A percentile compares a stretch with the other conserved stretches of the same genome.
phyloP scores from a whole-genome alignment of 139 green algal genomes.

The Chlorella vulgaris region DNA sequence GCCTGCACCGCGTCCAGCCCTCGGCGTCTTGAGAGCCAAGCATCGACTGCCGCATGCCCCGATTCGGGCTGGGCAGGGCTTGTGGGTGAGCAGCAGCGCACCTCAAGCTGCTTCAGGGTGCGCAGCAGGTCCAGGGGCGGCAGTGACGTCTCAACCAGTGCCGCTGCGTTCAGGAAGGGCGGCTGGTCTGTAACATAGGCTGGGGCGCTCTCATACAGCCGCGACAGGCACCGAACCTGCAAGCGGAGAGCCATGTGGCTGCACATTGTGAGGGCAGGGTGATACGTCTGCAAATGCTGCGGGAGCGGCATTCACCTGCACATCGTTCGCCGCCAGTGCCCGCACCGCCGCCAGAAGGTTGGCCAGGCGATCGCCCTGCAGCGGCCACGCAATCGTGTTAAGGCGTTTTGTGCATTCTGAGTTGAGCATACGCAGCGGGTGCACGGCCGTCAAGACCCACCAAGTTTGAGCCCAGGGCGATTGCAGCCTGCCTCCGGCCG shows the following conservation, averaged over 20 bases:
- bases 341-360: constrained; percentile 37
- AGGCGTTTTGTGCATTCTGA: no score
- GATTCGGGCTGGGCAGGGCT: no score
- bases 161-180: constrained; percentile 87
- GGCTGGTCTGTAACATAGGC: constrained; percentile 87
- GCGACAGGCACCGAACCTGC: constrained; percentile 69
- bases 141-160: constrained; percentile 70
- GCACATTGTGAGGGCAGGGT: not conserved
- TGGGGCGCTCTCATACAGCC: constrained; percentile 88
- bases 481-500: not conserved
- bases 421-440: no score
- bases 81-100: constrained; percentile 1
- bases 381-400: not conserved
- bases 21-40: no score
- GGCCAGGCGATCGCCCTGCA: constrained; percentile 39
- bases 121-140: constrained; percentile 65
- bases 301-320: not conserved
- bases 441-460: not conserved
- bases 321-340: not conserved
- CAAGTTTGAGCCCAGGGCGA: constrained; percentile 38
- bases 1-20: not conserved
- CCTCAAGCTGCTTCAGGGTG: constrained; percentile 81
- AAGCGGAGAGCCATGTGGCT: not conserved
- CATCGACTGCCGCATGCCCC: no score
- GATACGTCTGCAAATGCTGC: not conserved